A percentile compares a stretch with the other conserved stretches of the same genome.
These are phyloP conservation scores for Lithospermum erythrorhizon DNA, from an alignment of 257 asterid genomes.

Conservation along the genomic window DNA sequence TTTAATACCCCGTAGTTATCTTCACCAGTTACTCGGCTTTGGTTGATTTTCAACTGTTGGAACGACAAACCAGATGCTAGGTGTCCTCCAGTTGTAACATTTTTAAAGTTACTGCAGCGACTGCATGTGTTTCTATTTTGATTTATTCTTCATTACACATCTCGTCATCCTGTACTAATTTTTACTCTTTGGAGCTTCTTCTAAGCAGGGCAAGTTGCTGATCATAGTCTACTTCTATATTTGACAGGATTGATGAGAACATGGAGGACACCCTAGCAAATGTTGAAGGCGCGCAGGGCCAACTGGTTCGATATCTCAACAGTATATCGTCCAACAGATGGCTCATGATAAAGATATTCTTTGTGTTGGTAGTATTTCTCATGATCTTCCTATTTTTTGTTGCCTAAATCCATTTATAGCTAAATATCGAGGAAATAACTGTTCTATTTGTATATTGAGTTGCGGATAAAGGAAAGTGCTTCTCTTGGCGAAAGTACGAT, in stretches of 20 bases:
- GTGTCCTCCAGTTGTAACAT: background rate
- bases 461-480: background rate
- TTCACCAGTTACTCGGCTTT: background rate
- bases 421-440: background rate
- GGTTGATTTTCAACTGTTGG: background rate
- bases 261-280: conserved; percentile 76
- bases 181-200: background rate
- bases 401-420: conserved; percentile 27
- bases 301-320: conserved; percentile 77
- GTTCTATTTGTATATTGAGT: background rate
- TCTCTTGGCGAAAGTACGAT: background rate
- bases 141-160: background rate
- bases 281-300: conserved; percentile 92
- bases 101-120: background rate
- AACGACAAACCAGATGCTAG: background rate
- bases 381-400: conserved; percentile 90
- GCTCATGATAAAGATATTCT: conserved; percentile 95
- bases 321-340: conserved; percentile 96
- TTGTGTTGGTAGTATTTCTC: conserved; percentile 78
- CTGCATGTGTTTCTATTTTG: background rate
- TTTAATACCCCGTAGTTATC: background rate
- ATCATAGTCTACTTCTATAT: conserved; percentile 9
- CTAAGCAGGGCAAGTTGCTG: background rate
- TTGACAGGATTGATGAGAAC: conserved; percentile 77
- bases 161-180: background rate